These are phyloP conservation scores for Cyberlindnera nakhonratchasimensis DNA, from an alignment of 805 yeast species.

Conservation along the genomic window DNA sequence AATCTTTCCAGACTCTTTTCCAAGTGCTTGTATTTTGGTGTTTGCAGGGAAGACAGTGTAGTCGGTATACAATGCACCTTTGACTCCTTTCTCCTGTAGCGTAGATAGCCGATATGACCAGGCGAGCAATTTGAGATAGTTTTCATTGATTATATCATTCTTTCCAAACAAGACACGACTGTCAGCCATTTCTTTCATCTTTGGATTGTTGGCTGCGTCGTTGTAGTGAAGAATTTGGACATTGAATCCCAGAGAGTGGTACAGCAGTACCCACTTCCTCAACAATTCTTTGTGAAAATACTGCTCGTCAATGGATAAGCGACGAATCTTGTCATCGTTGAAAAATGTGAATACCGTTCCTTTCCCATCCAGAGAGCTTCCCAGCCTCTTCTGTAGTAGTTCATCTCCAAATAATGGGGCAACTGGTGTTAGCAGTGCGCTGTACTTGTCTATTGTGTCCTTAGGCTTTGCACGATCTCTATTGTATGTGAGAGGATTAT, in stretches of 20 bases:
- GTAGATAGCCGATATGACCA: slow-evolving; percentile 13
- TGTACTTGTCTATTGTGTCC: slow-evolving; percentile 41
- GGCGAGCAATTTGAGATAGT: slow-evolving; percentile 21
- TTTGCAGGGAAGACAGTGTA: slow-evolving; percentile 16
- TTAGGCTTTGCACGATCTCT: slow-evolving; percentile 59
- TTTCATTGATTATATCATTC: slow-evolving; percentile 18
- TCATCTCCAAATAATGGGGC: slow-evolving; percentile 12
- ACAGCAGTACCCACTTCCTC: slow-evolving; percentile 16
- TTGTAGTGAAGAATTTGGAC: slow-evolving; percentile 18
- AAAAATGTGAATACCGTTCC: slow-evolving; percentile 20
- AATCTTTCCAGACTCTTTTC: background rate
- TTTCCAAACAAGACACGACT: slow-evolving; percentile 10
- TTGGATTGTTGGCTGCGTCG: slow-evolving; percentile 18
- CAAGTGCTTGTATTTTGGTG: background rate
- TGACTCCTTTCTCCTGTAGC: background rate
- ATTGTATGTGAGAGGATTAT: slow-evolving; percentile 51
- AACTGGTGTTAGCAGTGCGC: slow-evolving; percentile 4
- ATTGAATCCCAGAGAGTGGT: slow-evolving; percentile 20
- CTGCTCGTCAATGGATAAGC: slow-evolving; percentile 20
- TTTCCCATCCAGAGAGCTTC: slow-evolving; percentile 7
- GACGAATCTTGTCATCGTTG: slow-evolving; percentile 19
- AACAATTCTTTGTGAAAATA: slow-evolving; percentile 16
- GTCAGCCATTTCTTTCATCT: slow-evolving; percentile 7
- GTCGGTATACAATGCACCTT: slow-evolving; percentile 15
- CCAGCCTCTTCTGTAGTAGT: slow-evolving; percentile 11